A percentile compares a stretch with the other conserved stretches of the same genome.
phyloP scores from a whole-genome alignment of 108 stramenopile genomes.

The Thalassiosira profunda region DNA sequence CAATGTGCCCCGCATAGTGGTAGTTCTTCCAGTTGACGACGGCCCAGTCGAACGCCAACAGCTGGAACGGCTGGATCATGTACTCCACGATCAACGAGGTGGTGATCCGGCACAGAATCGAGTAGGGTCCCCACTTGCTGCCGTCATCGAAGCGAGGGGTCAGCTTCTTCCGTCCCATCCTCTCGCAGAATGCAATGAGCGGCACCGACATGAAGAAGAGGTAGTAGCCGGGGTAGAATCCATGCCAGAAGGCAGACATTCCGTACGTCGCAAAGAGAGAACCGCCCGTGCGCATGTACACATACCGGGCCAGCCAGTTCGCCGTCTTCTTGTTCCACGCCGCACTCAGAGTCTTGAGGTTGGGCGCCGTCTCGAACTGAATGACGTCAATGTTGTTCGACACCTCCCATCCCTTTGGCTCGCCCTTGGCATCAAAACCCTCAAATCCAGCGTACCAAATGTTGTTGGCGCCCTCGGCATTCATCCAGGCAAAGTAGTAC shows the following conservation, averaged over 20 bases:
- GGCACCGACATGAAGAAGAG: constrained; percentile 94
- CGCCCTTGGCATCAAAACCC: constrained; percentile 89
- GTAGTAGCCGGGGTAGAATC: constrained; percentile 98
- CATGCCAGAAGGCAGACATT: constrained; percentile 97
- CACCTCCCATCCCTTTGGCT: constrained; percentile 88
- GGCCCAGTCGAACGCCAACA: constrained; percentile 76
- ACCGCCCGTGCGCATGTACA: constrained; percentile 94
- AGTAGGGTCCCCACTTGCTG: constrained; percentile 75
- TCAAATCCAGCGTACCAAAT: constrained; percentile 95
- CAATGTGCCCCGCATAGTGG: constrained; percentile 86
- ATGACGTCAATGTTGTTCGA: constrained; percentile 94
- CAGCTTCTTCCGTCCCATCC: constrained; percentile 89
- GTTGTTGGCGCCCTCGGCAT: constrained; percentile 91
- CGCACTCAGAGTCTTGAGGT: constrained; percentile 79
- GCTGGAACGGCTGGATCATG: constrained; percentile 80
- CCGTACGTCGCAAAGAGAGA: constrained; percentile 87
- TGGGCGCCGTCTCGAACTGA: constrained; percentile 92
- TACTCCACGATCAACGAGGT: constrained; percentile 80
- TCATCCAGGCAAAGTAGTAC: constrained; percentile 99
- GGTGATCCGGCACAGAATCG: constrained; percentile 66
- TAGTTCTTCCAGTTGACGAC: constrained; percentile 71
- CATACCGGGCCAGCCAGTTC: constrained; percentile 93
- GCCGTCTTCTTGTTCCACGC: constrained; percentile 98
- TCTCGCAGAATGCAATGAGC: constrained; percentile 78
- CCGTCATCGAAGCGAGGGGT: constrained; percentile 77